Evolutionary conservation across 1,284 basidiomycete genomes (phyloP).

Genomic region (Tremellales sp.): DNA sequence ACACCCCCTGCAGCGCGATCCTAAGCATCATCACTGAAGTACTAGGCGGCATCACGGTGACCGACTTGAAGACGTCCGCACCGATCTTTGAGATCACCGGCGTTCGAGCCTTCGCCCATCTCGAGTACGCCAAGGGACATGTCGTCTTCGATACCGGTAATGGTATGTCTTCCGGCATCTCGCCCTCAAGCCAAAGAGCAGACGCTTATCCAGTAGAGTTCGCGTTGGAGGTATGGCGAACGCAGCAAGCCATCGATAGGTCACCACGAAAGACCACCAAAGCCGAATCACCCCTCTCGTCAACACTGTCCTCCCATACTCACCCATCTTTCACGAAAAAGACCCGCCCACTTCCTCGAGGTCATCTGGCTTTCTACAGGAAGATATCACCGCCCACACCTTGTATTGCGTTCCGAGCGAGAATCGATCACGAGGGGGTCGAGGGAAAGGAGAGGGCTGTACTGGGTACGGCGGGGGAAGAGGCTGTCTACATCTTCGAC

Average conservation of each 20-base stretch:
- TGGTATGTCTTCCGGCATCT: slow-evolving; percentile 4
- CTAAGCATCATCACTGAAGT: background rate
- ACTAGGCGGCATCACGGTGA: slow-evolving; percentile 20
- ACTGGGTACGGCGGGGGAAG: slow-evolving; percentile 23
- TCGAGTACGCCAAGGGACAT: slow-evolving; percentile 39
- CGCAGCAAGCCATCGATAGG: slow-evolving; percentile 16
- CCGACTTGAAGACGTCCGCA: slow-evolving; percentile 16
- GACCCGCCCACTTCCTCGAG: slow-evolving; percentile 13
- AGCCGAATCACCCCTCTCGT: slow-evolving; percentile 1
- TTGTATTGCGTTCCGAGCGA: slow-evolving; percentile 34
- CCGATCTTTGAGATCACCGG: slow-evolving; percentile 25
- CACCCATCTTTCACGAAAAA: background rate
- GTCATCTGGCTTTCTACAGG: slow-evolving; percentile 34
- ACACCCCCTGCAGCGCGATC: background rate
- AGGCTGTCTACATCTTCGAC: slow-evolving; percentile 35
- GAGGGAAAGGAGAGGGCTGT: slow-evolving; percentile 23
- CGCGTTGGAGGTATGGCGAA: slow-evolving; percentile 28
- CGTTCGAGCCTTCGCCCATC: slow-evolving; percentile 24
- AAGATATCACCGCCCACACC: slow-evolving; percentile 26
- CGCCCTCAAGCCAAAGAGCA: background rate
- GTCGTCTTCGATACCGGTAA: slow-evolving; percentile 28
- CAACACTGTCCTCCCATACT: slow-evolving; percentile 13
- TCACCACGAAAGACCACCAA: background rate
- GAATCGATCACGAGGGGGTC: slow-evolving; percentile 27
- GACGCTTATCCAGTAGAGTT: slow-evolving; percentile 2